Evolutionary conservation across 2,329 filamentous ascomycete genomes (phyloP).

Genomic region (Waltergamsia citrina): DNA sequence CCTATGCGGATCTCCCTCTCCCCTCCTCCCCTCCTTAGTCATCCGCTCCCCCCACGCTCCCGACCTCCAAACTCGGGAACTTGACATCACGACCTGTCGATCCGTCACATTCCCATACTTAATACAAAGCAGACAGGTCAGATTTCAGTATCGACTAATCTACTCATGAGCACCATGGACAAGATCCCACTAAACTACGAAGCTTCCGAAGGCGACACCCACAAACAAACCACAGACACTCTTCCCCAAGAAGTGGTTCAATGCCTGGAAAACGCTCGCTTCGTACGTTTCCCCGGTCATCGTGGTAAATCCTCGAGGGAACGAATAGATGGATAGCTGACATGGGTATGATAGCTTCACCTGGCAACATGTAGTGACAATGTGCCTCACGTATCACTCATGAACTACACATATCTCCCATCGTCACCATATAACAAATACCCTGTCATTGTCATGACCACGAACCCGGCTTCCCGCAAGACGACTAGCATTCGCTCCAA

Average conservation of each 20-base stretch:
- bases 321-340: constrained; percentile 2
- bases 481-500: constrained; percentile 76
- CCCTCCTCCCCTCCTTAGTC: constrained; percentile 6
- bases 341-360: constrained; percentile 61
- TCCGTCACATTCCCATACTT: too few relatives aligned
- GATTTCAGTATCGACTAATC: background rate
- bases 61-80: too few relatives aligned
- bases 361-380: constrained; percentile 83
- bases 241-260: constrained; percentile 80
- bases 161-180: constrained; percentile 18
- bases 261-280: constrained; percentile 89
- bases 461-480: constrained; percentile 69
- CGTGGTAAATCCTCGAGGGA: constrained; percentile 5
- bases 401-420: constrained; percentile 98
- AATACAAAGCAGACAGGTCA: too few relatives aligned
- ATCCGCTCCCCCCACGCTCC: background rate
- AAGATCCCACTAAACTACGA: constrained; percentile 67
- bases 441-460: constrained; percentile 96
- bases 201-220: constrained; percentile 62
- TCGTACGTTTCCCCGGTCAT: constrained; percentile 48
- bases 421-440: constrained; percentile 56
- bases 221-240: constrained; percentile 57
- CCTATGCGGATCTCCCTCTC: too few relatives aligned
- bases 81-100: background rate
- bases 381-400: constrained; percentile 84